These are phyloP conservation scores for Sedum album DNA, from an alignment of 164 flowering plant genomes.

Conservation along the genomic window DNA sequence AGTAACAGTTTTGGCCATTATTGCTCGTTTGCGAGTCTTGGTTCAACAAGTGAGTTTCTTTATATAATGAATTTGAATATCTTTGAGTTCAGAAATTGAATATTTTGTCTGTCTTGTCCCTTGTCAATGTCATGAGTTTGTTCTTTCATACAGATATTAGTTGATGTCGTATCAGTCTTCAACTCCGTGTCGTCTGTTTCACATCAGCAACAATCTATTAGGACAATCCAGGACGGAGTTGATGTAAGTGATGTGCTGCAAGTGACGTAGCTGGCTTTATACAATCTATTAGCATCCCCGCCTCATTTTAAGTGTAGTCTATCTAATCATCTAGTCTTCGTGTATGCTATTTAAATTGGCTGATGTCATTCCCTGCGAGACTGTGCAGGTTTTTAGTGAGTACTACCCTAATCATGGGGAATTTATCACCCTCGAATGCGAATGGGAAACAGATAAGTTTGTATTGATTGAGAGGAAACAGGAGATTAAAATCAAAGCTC, in stretches of 20 bases:
- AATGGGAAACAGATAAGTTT: too few relatives aligned
- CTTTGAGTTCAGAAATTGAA: too few relatives aligned
- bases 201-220: slow-evolving; percentile 48
- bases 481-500: slow-evolving; percentile 14
- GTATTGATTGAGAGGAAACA: slow-evolving; percentile 35
- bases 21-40: slow-evolving; percentile 73
- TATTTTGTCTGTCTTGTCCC: too few relatives aligned
- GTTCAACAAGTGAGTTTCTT: slow-evolving; percentile 68
- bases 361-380: neutral
- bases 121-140: too few relatives aligned
- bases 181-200: slow-evolving; percentile 55
- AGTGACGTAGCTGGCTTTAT: neutral
- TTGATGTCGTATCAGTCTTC: slow-evolving; percentile 58
- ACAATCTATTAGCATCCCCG: neutral
- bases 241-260: slow-evolving; percentile 34
- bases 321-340: neutral
- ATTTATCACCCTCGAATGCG: slow-evolving; percentile 32
- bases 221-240: slow-evolving; percentile 42
- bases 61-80: neutral
- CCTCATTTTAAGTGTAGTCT: neutral
- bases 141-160: slow-evolving; percentile 68
- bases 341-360: neutral
- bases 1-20: slow-evolving; percentile 49
- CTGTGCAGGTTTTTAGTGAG: slow-evolving; percentile 57
- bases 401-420: slow-evolving; percentile 45